phyloP scores from a whole-genome alignment of 257 asterid species.

The Salvia splendens region DNA sequence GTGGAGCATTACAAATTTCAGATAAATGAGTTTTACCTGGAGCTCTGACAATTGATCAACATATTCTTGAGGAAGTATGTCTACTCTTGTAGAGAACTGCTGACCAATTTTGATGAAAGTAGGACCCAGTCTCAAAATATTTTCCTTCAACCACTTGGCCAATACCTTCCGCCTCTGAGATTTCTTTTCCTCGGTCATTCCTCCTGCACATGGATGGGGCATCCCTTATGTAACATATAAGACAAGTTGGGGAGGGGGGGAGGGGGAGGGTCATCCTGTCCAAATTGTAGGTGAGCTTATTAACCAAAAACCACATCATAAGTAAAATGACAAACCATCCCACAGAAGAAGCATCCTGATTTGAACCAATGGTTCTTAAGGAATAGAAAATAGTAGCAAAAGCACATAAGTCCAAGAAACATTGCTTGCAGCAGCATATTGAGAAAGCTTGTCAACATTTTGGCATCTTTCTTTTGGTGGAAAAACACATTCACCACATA shows the following conservation, averaged over 20 bases:
- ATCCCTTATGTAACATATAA: not conserved
- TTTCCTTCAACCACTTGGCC: slow-evolving; percentile 96
- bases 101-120: slow-evolving; percentile 97
- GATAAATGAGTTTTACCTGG: slow-evolving; percentile 54
- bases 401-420: not conserved
- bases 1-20: not conserved
- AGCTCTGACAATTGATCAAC: slow-evolving; percentile 97
- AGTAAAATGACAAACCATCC: not conserved
- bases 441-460: not conserved
- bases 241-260: not conserved
- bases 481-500: no score
- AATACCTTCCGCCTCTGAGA: slow-evolving; percentile 73
- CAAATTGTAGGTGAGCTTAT: not conserved
- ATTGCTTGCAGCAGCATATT: not conserved
- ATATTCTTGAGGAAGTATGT: slow-evolving; percentile 97
- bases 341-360: not conserved
- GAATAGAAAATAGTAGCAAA: not conserved
- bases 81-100: slow-evolving; percentile 97
- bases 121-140: slow-evolving; percentile 88
- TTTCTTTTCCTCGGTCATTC: slow-evolving; percentile 78
- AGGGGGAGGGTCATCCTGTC: not conserved
- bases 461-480: not conserved
- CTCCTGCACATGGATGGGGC: slow-evolving; percentile 51
- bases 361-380: not conserved
- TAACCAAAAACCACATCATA: not conserved